These are phyloP conservation scores for Coriaria nepalensis DNA, from an alignment of 306 rosid species.

Conservation along the genomic window DNA sequence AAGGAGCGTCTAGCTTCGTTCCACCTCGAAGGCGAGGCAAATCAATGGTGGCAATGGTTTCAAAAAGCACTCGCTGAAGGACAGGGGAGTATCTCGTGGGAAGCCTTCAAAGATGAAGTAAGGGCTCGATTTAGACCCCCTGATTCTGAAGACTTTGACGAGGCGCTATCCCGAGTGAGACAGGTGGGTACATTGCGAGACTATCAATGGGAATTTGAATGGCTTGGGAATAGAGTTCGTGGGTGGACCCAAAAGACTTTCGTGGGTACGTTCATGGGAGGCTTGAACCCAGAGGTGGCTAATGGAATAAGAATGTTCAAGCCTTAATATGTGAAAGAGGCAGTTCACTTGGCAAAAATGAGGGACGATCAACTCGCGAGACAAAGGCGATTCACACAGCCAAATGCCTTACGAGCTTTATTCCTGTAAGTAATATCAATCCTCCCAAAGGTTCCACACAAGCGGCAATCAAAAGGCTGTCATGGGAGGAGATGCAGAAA, in stretches of 20 bases:
- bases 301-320: background rate
- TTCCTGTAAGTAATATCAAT: background rate
- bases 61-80: background rate
- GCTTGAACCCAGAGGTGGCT: background rate
- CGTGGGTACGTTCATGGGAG: background rate
- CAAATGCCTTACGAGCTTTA: background rate
- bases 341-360: constrained; percentile 6
- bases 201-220: background rate
- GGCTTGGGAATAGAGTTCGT: background rate
- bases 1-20: background rate
- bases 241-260: constrained; percentile 1
- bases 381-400: background rate
- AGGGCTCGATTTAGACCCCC: background rate
- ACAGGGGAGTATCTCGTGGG: background rate
- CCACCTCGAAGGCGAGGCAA: background rate
- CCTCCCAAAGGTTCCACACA: background rate
- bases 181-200: background rate
- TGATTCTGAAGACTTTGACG: background rate
- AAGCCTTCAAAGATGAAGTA: background rate
- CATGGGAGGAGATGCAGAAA: background rate
- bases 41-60: background rate
- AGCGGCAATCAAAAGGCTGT: background rate
- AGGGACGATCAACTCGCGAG: background rate
- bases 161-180: background rate
- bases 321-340: background rate